These are phyloP conservation scores for Globisporangium apiculatum DNA, from an alignment of 352 stramenopile species.

Conservation along the genomic window DNA sequence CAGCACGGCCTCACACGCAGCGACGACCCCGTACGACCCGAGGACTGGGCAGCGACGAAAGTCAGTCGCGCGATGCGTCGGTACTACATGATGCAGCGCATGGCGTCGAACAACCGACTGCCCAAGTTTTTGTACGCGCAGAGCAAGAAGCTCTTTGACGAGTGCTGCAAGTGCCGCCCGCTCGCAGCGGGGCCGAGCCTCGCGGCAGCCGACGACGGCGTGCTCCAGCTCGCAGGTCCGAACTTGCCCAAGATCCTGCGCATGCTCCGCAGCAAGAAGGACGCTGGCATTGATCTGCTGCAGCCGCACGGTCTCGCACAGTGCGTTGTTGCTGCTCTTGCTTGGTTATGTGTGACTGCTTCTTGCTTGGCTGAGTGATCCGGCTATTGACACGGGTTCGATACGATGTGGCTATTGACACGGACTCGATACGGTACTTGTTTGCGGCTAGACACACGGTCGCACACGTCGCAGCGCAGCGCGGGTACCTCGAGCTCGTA, in stretches of 20 bases:
- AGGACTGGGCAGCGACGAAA: constrained; percentile 48
- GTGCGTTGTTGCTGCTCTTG: constrained; percentile 16
- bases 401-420: too few relatives aligned
- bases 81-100: constrained; percentile 42
- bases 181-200: constrained; percentile 40
- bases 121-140: constrained; percentile 44
- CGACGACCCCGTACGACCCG: constrained; percentile 25
- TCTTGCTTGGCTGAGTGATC: too few relatives aligned
- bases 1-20: constrained; percentile 14
- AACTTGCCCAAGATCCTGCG: constrained; percentile 58
- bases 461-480: constrained; percentile 52
- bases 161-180: constrained; percentile 63
- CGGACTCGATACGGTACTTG: too few relatives aligned
- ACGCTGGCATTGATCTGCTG: constrained; percentile 47
- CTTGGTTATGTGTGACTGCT: neutral
- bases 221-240: constrained; percentile 54
- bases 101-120: constrained; percentile 30
- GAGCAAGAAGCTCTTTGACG: constrained; percentile 67
- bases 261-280: constrained; percentile 50
- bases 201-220: constrained; percentile 33
- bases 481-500: constrained; percentile 64
- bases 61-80: constrained; percentile 51
- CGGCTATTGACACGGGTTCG: too few relatives aligned
- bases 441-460: constrained; percentile 30
- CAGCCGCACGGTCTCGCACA: constrained; percentile 57